These are phyloP conservation scores for Penicillium fuscoglaucum DNA, from an alignment of 2,329 filamentous ascomycete genomes.

Conservation along the genomic window DNA sequence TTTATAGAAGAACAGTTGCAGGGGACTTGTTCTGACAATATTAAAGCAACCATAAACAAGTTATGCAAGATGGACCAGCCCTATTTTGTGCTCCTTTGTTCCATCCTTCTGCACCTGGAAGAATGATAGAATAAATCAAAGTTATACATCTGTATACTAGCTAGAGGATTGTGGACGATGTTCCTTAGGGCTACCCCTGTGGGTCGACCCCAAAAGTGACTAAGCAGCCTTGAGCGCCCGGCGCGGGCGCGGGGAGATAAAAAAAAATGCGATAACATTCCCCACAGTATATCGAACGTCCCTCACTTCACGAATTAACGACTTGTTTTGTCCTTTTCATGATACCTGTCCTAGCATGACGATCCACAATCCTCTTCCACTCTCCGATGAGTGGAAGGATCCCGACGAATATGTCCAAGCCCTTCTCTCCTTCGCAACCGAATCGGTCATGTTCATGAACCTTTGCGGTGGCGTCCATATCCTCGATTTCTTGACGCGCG, in stretches of 20 bases:
- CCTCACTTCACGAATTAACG: constrained; percentile 3
- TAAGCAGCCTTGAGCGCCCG: neutral
- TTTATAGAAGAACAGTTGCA: no score
- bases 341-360: constrained; percentile 41
- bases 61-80: no score
- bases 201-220: neutral
- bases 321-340: neutral
- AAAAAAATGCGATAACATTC: constrained; percentile 22
- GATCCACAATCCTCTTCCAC: constrained; percentile 60
- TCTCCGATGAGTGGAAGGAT: constrained; percentile 66
- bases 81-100: no score
- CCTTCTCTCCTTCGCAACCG: constrained; percentile 72
- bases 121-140: no score
- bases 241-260: constrained; percentile 9
- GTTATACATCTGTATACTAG: no score
- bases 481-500: constrained; percentile 86
- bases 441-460: constrained; percentile 73
- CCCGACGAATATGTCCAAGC: constrained; percentile 76
- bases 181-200: neutral
- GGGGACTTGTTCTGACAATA: no score
- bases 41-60: no score
- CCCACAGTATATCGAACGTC: constrained; percentile 14
- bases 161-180: no score
- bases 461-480: constrained; percentile 93
- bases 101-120: no score